These are phyloP conservation scores for Ceratocystis diversiconidia DNA, from an alignment of 2,329 filamentous ascomycete species.

Conservation along the genomic window DNA sequence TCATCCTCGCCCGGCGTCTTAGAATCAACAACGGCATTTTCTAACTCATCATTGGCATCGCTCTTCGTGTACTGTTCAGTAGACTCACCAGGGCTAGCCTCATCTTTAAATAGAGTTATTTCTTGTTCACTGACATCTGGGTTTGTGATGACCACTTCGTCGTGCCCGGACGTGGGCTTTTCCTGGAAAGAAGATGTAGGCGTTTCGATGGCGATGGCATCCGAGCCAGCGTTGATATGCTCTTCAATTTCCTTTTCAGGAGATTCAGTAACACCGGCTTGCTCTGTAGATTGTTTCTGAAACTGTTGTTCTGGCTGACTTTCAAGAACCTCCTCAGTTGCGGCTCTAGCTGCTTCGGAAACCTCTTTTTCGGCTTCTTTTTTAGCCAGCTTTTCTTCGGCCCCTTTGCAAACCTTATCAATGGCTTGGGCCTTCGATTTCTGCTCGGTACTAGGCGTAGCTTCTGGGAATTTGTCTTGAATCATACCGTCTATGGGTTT, in stretches of 20 bases:
- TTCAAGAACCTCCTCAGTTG: background rate
- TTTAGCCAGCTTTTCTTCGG: too few relatives aligned
- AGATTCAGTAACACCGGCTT: background rate
- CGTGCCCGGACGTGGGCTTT: background rate
- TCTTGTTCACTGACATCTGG: background rate
- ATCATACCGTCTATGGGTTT: background rate
- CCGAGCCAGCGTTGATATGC: background rate
- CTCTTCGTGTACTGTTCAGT: background rate
- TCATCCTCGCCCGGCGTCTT: conserved; percentile 2
- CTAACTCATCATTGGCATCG: background rate
- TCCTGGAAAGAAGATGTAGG: background rate
- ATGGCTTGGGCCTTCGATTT: too few relatives aligned
- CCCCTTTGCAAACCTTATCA: too few relatives aligned
- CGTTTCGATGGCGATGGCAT: background rate
- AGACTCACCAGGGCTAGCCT: background rate
- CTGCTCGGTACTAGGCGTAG: background rate
- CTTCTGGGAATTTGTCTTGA: background rate
- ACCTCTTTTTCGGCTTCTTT: background rate
- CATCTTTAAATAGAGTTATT: background rate
- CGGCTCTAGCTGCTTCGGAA: background rate
- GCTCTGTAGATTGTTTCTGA: background rate
- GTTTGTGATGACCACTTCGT: background rate
- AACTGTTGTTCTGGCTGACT: background rate
- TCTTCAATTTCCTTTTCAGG: background rate
- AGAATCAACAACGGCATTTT: background rate